Evolutionary conservation across 2,329 filamentous ascomycete species (phyloP).

Genomic region (Alternaria ethzedia): DNA sequence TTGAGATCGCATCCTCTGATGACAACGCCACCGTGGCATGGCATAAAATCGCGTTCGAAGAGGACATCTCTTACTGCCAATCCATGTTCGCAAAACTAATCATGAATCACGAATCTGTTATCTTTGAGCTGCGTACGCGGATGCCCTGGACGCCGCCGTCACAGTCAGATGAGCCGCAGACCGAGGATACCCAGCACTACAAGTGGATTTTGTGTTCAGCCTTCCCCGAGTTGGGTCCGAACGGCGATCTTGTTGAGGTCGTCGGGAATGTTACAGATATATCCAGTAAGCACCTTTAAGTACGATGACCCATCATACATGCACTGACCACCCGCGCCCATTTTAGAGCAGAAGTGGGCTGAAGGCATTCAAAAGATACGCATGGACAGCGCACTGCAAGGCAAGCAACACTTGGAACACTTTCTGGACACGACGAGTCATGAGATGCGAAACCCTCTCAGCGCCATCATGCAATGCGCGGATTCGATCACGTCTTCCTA

Average conservation of each 20-base stretch:
- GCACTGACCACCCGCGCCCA: neutral
- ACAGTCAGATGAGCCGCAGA: slow-evolving; percentile 18
- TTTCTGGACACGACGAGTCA: slow-evolving; percentile 48
- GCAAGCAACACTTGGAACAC: slow-evolving; percentile 42
- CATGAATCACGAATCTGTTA: slow-evolving; percentile 40
- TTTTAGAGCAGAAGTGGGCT: slow-evolving; percentile 42
- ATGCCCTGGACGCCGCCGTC: slow-evolving; percentile 42
- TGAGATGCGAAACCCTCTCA: slow-evolving; percentile 54
- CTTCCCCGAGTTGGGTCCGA: slow-evolving; percentile 30
- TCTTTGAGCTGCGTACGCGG: slow-evolving; percentile 47
- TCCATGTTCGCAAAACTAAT: slow-evolving; percentile 40
- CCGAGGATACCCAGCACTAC: slow-evolving; percentile 20
- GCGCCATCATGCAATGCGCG: slow-evolving; percentile 53
- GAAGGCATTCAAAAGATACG: slow-evolving; percentile 43
- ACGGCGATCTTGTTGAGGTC: slow-evolving; percentile 36
- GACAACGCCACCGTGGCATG: slow-evolving; percentile 26
- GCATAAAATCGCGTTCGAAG: slow-evolving; percentile 35
- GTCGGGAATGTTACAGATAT: slow-evolving; percentile 48
- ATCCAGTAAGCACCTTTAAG: slow-evolving; percentile 11
- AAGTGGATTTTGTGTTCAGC: slow-evolving; percentile 42
- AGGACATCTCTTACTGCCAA: slow-evolving; percentile 44
- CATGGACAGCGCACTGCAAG: slow-evolving; percentile 38
- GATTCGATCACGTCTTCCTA: slow-evolving; percentile 46
- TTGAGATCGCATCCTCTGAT: slow-evolving; percentile 24
- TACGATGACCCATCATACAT: neutral